phyloP scores from a whole-genome alignment of 371 early-diverging fungal genomes.

The Dichotomocladium elegans region DNA sequence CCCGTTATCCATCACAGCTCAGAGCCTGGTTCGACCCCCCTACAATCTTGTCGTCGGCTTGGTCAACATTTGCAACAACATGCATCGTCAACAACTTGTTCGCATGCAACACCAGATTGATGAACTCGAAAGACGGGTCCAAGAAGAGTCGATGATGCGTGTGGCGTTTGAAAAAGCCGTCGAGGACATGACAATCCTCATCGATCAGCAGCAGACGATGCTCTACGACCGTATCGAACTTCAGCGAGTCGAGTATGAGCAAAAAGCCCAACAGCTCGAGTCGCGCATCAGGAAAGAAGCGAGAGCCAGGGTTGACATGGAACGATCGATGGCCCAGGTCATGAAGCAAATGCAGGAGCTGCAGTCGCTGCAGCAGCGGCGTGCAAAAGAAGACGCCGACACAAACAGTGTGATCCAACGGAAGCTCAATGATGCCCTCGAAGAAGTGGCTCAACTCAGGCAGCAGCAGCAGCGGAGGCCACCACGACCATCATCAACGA shows the following conservation, averaged over 20 bases:
- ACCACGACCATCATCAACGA: not conserved
- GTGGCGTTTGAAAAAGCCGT: conserved; percentile 41
- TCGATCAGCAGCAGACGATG: conserved; percentile 39
- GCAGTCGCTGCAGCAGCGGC: conserved; percentile 19
- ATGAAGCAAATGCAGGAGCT: conserved; percentile 35
- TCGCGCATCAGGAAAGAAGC: conserved; percentile 25
- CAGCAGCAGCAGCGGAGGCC: not conserved
- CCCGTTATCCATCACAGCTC: conserved; percentile 7
- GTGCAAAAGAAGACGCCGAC: conserved; percentile 18
- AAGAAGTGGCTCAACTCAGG: conserved; percentile 15
- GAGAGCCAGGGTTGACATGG: conserved; percentile 24
- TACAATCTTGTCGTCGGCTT: conserved; percentile 10
- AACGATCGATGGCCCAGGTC: conserved; percentile 29
- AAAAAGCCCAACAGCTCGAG: conserved; percentile 31
- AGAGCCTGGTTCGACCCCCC: conserved; percentile 9
- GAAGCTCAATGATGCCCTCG: conserved; percentile 16
- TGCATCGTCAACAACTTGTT: conserved; percentile 13
- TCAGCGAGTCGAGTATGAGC: conserved; percentile 34
- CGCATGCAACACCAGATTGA: conserved; percentile 18
- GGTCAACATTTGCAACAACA: conserved; percentile 11
- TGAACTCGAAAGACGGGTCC: conserved; percentile 21
- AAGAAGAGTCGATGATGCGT: conserved; percentile 40
- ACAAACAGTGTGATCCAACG: conserved; percentile 9
- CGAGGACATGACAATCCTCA: conserved; percentile 40
- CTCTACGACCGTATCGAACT: conserved; percentile 38